Conservation (phyloP, 768 basidiomycete genomes). For the Podaxis mareebaensis region DNA sequence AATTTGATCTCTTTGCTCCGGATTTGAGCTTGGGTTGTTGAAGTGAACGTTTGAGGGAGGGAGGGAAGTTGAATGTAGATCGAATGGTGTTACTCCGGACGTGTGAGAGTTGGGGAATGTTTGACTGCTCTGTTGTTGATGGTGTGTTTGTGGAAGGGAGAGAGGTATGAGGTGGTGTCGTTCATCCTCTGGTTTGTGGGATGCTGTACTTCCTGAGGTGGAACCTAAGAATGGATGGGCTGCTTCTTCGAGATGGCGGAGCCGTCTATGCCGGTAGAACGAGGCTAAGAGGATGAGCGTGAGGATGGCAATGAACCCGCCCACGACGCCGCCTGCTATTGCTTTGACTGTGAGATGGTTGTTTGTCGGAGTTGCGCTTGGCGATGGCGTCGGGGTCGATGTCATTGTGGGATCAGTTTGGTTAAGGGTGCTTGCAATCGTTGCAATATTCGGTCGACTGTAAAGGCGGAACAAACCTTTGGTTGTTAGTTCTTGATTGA, state of each 20-base stretch:
- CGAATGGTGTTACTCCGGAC: background rate
- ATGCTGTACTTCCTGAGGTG: background rate
- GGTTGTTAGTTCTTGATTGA: background rate
- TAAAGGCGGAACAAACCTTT: background rate
- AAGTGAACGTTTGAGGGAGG: background rate
- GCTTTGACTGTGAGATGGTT: slow-evolving; percentile 4
- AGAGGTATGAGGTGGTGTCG: background rate
- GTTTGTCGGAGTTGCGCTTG: background rate
- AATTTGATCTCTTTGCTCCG: background rate
- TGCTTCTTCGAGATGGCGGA: background rate
- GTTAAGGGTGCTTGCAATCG: background rate
- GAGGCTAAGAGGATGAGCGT: slow-evolving; percentile 2
- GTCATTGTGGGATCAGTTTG: background rate
- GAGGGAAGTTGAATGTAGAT: background rate
- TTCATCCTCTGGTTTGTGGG: background rate
- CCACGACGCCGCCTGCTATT: slow-evolving; percentile 13
- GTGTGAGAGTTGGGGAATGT: background rate
- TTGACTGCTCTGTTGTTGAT: background rate
- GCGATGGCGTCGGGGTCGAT: background rate
- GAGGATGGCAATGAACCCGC: slow-evolving; percentile 11
- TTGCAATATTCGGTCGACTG: background rate
- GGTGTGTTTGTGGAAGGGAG: background rate
- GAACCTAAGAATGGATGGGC: slow-evolving; percentile 1
- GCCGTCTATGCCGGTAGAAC: slow-evolving; percentile 7
- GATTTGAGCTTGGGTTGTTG: background rate